These are phyloP conservation scores for Bretschneidera sinensis DNA, from an alignment of 345 rosid species.

Conservation along the genomic window DNA sequence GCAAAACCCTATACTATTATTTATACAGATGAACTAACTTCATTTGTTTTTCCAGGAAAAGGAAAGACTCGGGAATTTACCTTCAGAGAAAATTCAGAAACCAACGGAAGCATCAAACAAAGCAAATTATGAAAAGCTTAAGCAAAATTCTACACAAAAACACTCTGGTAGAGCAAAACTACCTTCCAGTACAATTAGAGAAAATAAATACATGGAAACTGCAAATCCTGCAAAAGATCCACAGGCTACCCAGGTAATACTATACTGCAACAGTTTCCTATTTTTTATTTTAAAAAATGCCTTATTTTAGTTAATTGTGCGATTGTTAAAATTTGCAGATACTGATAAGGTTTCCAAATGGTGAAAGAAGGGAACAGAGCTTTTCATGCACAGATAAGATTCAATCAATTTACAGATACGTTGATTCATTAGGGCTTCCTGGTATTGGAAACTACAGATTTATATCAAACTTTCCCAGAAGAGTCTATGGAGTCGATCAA, in stretches of 20 bases:
- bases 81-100: too few relatives aligned
- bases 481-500: constrained; percentile 40
- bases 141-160: constrained; percentile 16
- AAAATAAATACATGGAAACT: constrained; percentile 10
- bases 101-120: constrained; percentile 19
- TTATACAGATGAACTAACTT: too few relatives aligned
- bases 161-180: constrained; percentile 23
- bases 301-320: too few relatives aligned
- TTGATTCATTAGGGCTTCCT: constrained; percentile 44
- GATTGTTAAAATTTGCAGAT: constrained; percentile 31
- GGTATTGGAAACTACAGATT: constrained; percentile 41
- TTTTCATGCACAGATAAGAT: constrained; percentile 40
- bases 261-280: too few relatives aligned
- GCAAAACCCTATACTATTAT: too few relatives aligned
- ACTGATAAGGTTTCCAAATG: constrained; percentile 53
- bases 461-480: constrained; percentile 51
- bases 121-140: constrained; percentile 18
- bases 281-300: too few relatives aligned
- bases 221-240: constrained; percentile 24
- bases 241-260: constrained; percentile 40
- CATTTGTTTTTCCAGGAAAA: constrained; percentile 29
- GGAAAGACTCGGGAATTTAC: constrained; percentile 32
- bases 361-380: constrained; percentile 55
- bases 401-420: constrained; percentile 32
- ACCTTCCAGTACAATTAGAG: constrained; percentile 14